phyloP scores from a whole-genome alignment of 176 grass and related monocot species.

The bread wheat (Triticum aestivum) region DNA sequence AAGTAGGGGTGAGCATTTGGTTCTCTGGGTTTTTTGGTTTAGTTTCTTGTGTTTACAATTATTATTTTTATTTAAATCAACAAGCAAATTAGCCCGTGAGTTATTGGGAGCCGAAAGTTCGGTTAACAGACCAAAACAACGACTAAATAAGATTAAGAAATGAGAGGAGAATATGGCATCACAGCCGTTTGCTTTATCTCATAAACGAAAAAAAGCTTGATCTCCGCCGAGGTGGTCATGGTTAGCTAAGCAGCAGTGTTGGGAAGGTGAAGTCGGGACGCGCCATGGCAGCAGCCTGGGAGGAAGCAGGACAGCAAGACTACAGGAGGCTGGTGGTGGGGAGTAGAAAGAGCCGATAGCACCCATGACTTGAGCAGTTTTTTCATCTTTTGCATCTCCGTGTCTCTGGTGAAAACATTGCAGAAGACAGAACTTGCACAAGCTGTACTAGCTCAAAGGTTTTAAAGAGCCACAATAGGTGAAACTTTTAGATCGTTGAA shows the following conservation, averaged over 20 bases:
- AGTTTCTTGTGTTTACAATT: not conserved
- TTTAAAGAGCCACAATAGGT: not conserved
- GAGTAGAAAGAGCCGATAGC: too few relatives aligned
- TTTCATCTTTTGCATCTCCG: not conserved
- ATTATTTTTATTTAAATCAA: not conserved
- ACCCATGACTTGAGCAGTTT: too few relatives aligned
- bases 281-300: not conserved
- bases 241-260: not conserved
- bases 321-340: not conserved
- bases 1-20: not conserved
- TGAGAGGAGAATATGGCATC: not conserved
- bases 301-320: not conserved
- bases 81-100: not conserved
- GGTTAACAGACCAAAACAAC: constrained; percentile 1
- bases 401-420: not conserved
- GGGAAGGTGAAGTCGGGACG: not conserved
- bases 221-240: not conserved
- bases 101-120: not conserved
- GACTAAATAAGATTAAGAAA: not conserved
- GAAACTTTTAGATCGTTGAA: not conserved
- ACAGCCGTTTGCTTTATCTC: not conserved
- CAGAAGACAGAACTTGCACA: not conserved
- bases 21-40: not conserved
- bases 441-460: not conserved
- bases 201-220: not conserved